Percentiles rank a stretch among this genome's conserved stretches.
Conservation (phyloP, 1,139 yeast species). For the Hyphopichia burtonii region DNA sequence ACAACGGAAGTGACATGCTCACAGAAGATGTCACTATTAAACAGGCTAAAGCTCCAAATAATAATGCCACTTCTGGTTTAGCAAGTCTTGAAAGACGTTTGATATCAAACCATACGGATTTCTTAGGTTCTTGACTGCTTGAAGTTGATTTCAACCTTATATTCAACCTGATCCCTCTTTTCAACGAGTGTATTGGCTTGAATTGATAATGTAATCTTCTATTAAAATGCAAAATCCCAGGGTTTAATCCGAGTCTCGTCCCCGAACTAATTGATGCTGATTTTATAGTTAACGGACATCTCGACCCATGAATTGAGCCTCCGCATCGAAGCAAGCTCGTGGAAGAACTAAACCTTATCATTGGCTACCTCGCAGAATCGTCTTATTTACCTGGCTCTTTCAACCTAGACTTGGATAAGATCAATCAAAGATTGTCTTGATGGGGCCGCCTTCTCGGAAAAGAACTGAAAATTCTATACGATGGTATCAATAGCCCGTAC, state of each 20-base stretch:
- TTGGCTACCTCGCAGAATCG: no score
- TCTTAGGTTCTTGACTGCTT: neutral
- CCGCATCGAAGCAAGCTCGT: neutral
- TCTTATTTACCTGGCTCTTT: no score
- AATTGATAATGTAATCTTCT: neutral
- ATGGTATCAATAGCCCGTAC: no score
- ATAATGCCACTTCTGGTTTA: conserved; percentile 34
- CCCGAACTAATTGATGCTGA: neutral
- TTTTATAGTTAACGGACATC: neutral
- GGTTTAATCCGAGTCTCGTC: neutral
- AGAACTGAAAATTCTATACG: neutral
- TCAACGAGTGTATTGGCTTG: neutral
- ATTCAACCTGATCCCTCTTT: no score
- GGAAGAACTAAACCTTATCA: neutral
- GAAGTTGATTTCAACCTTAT: conserved; percentile 9
- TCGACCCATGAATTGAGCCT: neutral
- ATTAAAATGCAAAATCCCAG: neutral
- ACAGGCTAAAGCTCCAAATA: conserved; percentile 55
- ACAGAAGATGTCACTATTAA: conserved; percentile 53
- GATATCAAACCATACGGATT: neutral
- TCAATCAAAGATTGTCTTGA: no score
- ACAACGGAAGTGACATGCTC: conserved; percentile 71
- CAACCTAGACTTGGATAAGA: no score
- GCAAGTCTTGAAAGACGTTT: conserved; percentile 20
- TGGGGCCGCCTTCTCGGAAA: neutral